phyloP scores from a whole-genome alignment of 192 early-diverging fungal species.

The Entomortierella chlamydospora region DNA sequence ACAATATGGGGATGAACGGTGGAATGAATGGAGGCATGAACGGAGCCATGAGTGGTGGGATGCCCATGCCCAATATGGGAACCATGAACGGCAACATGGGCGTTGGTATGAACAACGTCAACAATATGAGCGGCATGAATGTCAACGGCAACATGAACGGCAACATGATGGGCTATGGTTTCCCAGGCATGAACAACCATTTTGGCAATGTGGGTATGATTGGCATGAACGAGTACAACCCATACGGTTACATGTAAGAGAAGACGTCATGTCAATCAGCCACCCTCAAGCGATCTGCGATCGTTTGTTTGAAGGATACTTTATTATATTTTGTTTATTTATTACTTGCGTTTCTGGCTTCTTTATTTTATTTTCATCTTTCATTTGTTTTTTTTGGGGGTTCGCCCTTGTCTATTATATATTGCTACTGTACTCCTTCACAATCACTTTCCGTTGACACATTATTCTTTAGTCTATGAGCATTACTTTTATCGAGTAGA shows the following conservation, averaged over 20 bases:
- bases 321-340: constrained; percentile 5
- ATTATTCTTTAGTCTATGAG: background rate
- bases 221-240: constrained; percentile 61
- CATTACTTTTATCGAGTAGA: background rate
- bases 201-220: constrained; percentile 60
- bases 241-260: constrained; percentile 56
- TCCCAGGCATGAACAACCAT: constrained; percentile 55
- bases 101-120: constrained; percentile 13
- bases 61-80: background rate
- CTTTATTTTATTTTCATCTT: background rate
- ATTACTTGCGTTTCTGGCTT: constrained; percentile 10
- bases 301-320: constrained; percentile 31
- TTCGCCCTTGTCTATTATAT: background rate
- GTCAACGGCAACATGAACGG: constrained; percentile 38
- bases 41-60: constrained; percentile 16
- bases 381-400: background rate
- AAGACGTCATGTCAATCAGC: background rate
- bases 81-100: constrained; percentile 25
- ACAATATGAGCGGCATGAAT: constrained; percentile 28
- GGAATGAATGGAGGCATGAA: constrained; percentile 30
- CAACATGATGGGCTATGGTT: constrained; percentile 55
- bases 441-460: constrained; percentile 1
- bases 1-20: constrained; percentile 25
- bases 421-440: constrained; percentile 18
- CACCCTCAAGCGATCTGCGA: constrained; percentile 7